Conservation (phyloP, 352 stramenopile genomes). For the Phytophthora cactorum region DNA sequence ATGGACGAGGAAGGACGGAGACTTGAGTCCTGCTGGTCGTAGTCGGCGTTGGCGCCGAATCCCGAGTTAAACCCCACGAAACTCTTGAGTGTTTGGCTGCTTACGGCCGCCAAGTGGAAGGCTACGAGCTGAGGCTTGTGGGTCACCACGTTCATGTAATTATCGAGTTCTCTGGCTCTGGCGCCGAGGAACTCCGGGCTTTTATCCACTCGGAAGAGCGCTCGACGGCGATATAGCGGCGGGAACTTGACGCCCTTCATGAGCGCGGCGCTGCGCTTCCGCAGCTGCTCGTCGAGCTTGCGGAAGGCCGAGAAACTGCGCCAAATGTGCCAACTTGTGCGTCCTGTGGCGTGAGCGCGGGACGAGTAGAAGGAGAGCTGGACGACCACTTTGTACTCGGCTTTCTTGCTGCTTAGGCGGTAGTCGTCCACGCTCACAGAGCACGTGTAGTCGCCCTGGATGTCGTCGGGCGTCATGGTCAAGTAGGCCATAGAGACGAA, state of each 20-base stretch:
- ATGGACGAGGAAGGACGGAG: slow-evolving; percentile 73
- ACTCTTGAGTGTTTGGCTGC: slow-evolving; percentile 80
- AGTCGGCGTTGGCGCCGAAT: slow-evolving; percentile 78
- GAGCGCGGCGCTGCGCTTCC: slow-evolving; percentile 70
- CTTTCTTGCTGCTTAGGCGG: slow-evolving; percentile 72
- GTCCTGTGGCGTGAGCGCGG: slow-evolving; percentile 62
- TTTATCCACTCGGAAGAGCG: slow-evolving; percentile 72
- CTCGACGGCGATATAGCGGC: slow-evolving; percentile 69
- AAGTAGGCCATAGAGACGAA: slow-evolving; percentile 25
- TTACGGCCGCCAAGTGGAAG: slow-evolving; percentile 75
- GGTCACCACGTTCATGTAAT: slow-evolving; percentile 71
- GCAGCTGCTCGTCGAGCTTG: slow-evolving; percentile 83
- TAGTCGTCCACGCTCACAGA: slow-evolving; percentile 71
- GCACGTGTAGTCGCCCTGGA: slow-evolving; percentile 79
- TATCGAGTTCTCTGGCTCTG: slow-evolving; percentile 75
- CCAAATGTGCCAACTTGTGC: slow-evolving; percentile 87
- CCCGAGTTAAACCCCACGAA: slow-evolving; percentile 80
- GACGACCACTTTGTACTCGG: slow-evolving; percentile 84
- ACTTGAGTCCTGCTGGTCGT: slow-evolving; percentile 62
- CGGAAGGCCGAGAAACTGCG: slow-evolving; percentile 81
- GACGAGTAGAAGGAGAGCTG: slow-evolving; percentile 79
- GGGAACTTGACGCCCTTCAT: slow-evolving; percentile 90
- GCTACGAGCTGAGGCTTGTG: slow-evolving; percentile 70
- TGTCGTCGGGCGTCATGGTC: slow-evolving; percentile 82
- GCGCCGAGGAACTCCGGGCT: slow-evolving; percentile 69